phyloP scores from a whole-genome alignment of 179 eudicot species.

The Spinacia oleracea region DNA sequence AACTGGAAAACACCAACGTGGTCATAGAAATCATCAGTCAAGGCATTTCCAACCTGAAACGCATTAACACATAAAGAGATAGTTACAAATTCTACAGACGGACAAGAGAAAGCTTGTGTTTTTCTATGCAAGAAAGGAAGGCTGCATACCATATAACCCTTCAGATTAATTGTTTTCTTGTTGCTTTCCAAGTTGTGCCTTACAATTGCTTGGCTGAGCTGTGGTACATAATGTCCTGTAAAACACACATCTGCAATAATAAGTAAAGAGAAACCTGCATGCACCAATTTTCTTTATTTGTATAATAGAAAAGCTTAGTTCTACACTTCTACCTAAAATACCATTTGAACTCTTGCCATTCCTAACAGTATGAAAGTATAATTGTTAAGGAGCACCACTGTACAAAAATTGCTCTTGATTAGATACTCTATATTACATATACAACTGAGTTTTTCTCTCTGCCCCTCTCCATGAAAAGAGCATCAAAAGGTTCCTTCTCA shows the following conservation, averaged over 20 bases:
- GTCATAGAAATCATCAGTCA: constrained; percentile 78
- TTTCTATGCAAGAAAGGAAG: constrained; percentile 3
- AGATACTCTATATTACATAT: background rate
- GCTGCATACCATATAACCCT: constrained; percentile 93
- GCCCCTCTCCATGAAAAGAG: background rate
- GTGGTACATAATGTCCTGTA: constrained; percentile 96
- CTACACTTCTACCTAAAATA: background rate
- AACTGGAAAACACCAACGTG: constrained; percentile 79
- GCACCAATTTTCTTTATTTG: constrained; percentile 3
- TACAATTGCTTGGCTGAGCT: constrained; percentile 89
- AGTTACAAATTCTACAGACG: constrained; percentile 11
- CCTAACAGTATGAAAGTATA: background rate
- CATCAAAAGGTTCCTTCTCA: background rate
- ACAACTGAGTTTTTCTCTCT: background rate
- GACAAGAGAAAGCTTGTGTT: background rate
- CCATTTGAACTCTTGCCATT: background rate
- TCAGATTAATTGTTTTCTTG: constrained; percentile 51
- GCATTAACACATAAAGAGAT: constrained; percentile 4
- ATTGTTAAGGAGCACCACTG: background rate
- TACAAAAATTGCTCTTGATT: background rate
- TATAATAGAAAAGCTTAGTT: background rate
- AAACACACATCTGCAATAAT: constrained; percentile 9
- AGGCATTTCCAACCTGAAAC: constrained; percentile 90
- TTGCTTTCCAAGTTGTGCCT: constrained; percentile 50
- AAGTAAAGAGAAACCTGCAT: background rate